phyloP scores from a whole-genome alignment of 768 basidiomycete genomes.

The Hirschioporus abietinus region DNA sequence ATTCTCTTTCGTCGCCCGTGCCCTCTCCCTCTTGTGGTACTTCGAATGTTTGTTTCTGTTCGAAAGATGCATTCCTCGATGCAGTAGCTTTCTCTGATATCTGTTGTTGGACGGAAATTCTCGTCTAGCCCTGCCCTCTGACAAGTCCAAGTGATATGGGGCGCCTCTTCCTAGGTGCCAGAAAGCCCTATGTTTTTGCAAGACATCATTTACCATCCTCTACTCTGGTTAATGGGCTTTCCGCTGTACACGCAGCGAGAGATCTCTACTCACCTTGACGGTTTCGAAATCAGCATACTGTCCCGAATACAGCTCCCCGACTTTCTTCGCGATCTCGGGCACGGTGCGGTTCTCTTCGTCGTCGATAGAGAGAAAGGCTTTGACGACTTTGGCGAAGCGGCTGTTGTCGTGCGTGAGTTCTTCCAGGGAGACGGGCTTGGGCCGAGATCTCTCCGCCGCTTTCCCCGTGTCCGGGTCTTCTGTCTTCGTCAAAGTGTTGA shows the following conservation, averaged over 20 bases:
- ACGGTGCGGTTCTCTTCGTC: conserved; percentile 1
- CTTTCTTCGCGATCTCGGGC: conserved; percentile 2
- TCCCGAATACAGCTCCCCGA: not conserved
- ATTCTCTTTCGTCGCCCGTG: not conserved
- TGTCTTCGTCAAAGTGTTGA: not conserved
- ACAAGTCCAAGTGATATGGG: conserved; percentile 1
- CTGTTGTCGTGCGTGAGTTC: conserved; percentile 4
- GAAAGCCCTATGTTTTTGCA: conserved; percentile 5
- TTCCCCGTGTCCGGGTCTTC: not conserved
- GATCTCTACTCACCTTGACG: not conserved
- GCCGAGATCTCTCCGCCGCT: not conserved
- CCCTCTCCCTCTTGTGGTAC: not conserved
- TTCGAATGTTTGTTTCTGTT: not conserved
- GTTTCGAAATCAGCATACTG: conserved; percentile 1
- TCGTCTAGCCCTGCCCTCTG: not conserved
- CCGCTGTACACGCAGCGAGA: not conserved
- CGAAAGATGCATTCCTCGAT: not conserved
- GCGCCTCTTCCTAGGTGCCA: conserved; percentile 5
- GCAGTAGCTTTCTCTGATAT: not conserved
- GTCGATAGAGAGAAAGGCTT: not conserved
- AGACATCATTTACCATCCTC: conserved; percentile 6
- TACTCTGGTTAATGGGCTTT: not conserved
- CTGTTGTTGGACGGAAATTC: conserved; percentile 3
- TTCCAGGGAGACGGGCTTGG: conserved; percentile 1
- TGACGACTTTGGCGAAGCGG: conserved; percentile 2